phyloP scores from a whole-genome alignment of 2,329 filamentous ascomycete species.

The Microsporum ferrugineum region DNA sequence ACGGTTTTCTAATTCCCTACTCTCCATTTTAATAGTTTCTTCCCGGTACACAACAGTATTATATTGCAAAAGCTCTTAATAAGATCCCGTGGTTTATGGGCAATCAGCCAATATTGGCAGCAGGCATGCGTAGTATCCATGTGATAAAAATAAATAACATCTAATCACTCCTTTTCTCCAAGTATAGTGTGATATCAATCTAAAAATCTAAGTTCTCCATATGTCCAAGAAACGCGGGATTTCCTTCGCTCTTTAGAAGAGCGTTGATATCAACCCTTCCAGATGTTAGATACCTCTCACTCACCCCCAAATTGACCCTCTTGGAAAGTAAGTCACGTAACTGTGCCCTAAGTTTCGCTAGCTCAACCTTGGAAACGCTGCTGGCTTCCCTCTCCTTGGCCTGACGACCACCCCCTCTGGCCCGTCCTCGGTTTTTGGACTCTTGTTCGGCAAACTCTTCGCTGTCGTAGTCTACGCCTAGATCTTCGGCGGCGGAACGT shows the following conservation, averaged over 20 bases:
- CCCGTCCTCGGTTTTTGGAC: constrained; percentile 50
- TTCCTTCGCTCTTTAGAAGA: constrained; percentile 53
- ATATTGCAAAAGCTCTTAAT: too few species aligned
- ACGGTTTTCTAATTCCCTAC: too few species aligned
- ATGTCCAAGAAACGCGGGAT: constrained; percentile 54
- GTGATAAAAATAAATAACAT: too few species aligned
- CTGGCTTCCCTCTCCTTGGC: constrained; percentile 62
- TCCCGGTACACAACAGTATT: too few species aligned
- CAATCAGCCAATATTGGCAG: too few species aligned
- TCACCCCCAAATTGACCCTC: constrained; percentile 77
- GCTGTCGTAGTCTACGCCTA: constrained; percentile 87
- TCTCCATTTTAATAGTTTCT: too few species aligned
- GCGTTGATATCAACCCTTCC: constrained; percentile 71
- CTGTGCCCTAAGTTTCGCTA: constrained; percentile 58
- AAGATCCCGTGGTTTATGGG: too few species aligned
- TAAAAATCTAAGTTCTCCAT: constrained; percentile 38
- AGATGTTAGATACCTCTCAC: constrained; percentile 72
- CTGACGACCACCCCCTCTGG: constrained; percentile 62
- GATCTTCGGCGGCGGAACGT: constrained; percentile 71
- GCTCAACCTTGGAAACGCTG: constrained; percentile 58
- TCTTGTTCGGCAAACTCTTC: constrained; percentile 61
- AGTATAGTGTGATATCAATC: too few species aligned
- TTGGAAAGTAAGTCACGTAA: constrained; percentile 58
- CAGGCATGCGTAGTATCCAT: too few species aligned
- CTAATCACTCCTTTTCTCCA: too few species aligned